Percentiles rank a stretch among this genome's conserved stretches.
Conservation (phyloP, 805 yeast species). For the Myxozyma vanderwaltii region DNA sequence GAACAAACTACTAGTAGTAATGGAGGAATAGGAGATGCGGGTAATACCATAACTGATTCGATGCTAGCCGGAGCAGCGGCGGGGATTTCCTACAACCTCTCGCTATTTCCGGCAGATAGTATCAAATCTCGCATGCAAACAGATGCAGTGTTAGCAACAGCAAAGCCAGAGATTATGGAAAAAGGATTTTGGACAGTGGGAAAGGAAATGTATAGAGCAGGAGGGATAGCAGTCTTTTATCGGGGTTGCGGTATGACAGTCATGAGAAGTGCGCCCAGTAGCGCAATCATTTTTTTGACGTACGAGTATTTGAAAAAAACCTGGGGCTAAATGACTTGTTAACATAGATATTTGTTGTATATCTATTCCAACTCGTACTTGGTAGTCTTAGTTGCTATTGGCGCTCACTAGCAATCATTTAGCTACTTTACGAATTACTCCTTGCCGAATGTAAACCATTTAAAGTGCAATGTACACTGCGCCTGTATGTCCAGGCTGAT, state of each 20-base stretch:
- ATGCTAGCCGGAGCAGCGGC: constrained; percentile 82
- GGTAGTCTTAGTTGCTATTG: too few species aligned
- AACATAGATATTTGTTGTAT: too few species aligned
- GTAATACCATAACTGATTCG: constrained; percentile 54
- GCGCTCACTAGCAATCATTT: too few species aligned
- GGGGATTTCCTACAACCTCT: constrained; percentile 77
- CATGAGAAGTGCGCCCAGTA: constrained; percentile 81
- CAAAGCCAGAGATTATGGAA: constrained; percentile 24
- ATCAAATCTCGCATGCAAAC: constrained; percentile 85
- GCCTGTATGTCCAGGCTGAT: too few species aligned
- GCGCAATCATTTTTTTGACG: constrained; percentile 79
- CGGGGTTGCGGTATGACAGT: constrained; percentile 83
- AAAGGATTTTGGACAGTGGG: constrained; percentile 47
- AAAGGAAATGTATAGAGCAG: constrained; percentile 47
- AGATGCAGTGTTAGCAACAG: constrained; percentile 40
- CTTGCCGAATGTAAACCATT: too few species aligned
- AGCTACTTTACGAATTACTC: too few species aligned
- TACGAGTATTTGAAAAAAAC: constrained; percentile 53
- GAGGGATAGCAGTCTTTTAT: constrained; percentile 74
- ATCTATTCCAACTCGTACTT: too few species aligned
- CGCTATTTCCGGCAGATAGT: constrained; percentile 87
- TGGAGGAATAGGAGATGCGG: not conserved
- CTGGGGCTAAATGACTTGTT: too few species aligned
- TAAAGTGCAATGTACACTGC: too few species aligned
- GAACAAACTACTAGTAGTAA: not conserved